Conservation (phyloP, 495 filamentous ascomycete species). For the Lophiostoma macrostomum region DNA sequence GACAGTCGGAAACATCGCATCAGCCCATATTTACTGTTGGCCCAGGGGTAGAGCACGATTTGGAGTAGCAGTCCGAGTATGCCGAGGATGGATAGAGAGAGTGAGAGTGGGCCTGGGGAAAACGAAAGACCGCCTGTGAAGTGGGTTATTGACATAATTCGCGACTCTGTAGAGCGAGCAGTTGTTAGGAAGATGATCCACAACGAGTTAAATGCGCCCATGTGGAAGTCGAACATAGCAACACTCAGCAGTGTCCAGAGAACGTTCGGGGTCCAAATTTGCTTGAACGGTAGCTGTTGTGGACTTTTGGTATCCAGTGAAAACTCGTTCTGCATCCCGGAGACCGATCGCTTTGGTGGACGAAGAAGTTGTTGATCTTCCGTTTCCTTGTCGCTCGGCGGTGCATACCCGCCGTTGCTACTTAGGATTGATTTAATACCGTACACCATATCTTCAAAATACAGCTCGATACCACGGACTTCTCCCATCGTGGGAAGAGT, state of each 20-base stretch:
- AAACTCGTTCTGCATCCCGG: too few relatives aligned
- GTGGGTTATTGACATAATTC: too few relatives aligned
- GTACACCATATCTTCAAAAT: not conserved
- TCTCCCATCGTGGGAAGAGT: constrained; percentile 21
- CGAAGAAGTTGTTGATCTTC: too few relatives aligned
- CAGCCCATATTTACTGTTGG: constrained; percentile 35
- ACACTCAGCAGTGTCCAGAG: constrained; percentile 33
- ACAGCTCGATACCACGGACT: not conserved
- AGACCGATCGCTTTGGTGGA: too few relatives aligned
- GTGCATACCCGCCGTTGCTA: too few relatives aligned
- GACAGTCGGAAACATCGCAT: constrained; percentile 37
- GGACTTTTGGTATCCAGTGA: constrained; percentile 8
- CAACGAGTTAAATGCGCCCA: constrained; percentile 38
- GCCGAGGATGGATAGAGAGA: constrained; percentile 38
- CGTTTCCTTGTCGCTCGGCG: too few relatives aligned
- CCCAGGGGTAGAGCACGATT: constrained; percentile 36
- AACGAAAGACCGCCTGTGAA: constrained; percentile 37
- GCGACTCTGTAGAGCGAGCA: constrained; percentile 15
- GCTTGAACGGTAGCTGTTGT: constrained; percentile 27
- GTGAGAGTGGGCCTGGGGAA: constrained; percentile 33
- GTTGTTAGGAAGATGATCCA: constrained; percentile 39
- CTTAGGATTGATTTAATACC: not conserved
- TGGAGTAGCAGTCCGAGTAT: constrained; percentile 36
- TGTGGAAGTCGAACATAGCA: constrained; percentile 40
- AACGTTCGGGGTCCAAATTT: constrained; percentile 39